phyloP scores from a whole-genome alignment of 2,329 filamentous ascomycete species.

The Paraconiothyrium brasiliense region DNA sequence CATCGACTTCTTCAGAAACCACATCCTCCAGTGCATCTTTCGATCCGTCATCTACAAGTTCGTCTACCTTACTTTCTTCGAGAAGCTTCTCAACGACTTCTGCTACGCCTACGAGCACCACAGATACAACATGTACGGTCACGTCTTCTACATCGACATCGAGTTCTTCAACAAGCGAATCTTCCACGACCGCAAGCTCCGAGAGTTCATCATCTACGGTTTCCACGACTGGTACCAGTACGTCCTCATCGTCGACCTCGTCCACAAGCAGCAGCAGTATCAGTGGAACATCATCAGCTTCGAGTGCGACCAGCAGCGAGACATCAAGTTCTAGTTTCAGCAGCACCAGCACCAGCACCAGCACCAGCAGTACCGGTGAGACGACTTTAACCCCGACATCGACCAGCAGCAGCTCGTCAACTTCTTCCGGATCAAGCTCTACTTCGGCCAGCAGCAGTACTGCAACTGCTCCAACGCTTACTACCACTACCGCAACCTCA shows the following conservation, averaged over 20 bases:
- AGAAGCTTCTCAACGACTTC: conserved; percentile 1
- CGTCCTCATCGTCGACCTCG: not conserved
- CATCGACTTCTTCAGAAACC: not conserved
- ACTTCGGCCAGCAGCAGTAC: conserved; percentile 11
- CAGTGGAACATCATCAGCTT: not conserved
- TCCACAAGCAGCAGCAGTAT: not conserved
- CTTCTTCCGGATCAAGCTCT: not conserved
- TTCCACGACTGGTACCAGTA: not conserved
- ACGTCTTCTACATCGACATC: not conserved
- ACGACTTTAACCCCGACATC: conserved; percentile 8
- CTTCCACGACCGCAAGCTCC: not conserved
- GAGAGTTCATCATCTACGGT: not conserved
- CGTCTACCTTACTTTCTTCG: not conserved
- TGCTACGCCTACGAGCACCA: not conserved
- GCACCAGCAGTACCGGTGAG: not conserved
- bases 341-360: not conserved
- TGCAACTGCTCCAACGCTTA: conserved; percentile 5
- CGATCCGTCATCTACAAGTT: not conserved
- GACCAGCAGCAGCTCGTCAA: conserved; percentile 9
- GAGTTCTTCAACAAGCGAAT: not conserved
- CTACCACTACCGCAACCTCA: not conserved
- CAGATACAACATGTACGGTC: conserved; percentile 5
- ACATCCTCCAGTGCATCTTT: not conserved
- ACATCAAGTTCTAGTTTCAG: conserved; percentile 6
- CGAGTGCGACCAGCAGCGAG: conserved; percentile 12